Base-by-base conservation (phyloP, 1,284 basidiomycete genomes). In the Malassezia yamatoensis region DNA sequence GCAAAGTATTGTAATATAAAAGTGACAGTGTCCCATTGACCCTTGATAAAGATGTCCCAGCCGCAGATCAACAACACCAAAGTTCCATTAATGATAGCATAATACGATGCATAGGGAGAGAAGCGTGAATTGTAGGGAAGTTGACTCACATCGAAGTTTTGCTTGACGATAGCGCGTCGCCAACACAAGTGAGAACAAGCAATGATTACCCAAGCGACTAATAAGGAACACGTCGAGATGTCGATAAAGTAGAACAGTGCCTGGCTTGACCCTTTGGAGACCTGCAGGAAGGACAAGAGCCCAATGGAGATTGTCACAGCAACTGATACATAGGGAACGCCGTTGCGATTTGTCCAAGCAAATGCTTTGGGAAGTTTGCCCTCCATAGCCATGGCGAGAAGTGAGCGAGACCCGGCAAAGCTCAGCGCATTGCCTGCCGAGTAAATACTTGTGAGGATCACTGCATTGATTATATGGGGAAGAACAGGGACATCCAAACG, bases 361-460 rank as follows among this genome's bases (percentile, higher is more conserved):
- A 41, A 41, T 9, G 21, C 51, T 13, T 59, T 59, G 5, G 89
- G 89, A 0, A 87, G 88, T 65, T 88, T 86, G 0, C 85, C 83
- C 16, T 83, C 79, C 5, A 81, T 74, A 13, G 89, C 83, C 54
- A 94, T 78, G 38, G 86, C 85, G 72, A 90, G 85, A 48, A 65
- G 63, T 63, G 62, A 86, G 67, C 90, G 84, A 10, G 86, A 89
- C 13, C 83, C 83, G 1, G 84, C 85, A 76, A 88, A 93, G 50
- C 91, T 74, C 67, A 90, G 85, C 62, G 85, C 86, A 37, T 83
- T 86, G 2, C 85, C 87, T 5, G 89, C 87, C 6, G 86, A 89
- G 81, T 41, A 86, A 1, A 89, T 89, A 1, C 87, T 87, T 24
- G 84, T 82, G 54, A 87, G 78, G 35, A 87, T 75, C 41, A 78